phyloP scores from a whole-genome alignment of 495 filamentous ascomycete genomes.

The Cryomyces antarcticus region DNA sequence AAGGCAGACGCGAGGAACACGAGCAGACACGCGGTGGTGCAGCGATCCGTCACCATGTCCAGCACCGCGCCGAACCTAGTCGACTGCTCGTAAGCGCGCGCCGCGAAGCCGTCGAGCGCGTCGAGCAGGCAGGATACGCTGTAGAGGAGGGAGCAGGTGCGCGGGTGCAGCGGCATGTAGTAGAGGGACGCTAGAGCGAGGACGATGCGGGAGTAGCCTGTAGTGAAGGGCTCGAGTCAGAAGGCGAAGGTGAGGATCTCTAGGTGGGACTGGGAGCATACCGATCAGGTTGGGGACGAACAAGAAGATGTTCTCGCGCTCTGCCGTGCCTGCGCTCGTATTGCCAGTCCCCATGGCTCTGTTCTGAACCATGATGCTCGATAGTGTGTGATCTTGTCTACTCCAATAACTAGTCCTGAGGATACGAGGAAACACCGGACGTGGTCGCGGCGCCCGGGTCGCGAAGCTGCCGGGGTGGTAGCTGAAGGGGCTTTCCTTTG shows the following conservation, averaged over 20 bases:
- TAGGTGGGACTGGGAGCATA: slow-evolving; percentile 21
- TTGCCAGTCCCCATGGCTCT: not conserved
- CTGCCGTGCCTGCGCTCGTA: not conserved
- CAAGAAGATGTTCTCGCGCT: slow-evolving; percentile 73
- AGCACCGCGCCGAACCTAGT: slow-evolving; percentile 89
- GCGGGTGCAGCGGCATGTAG: slow-evolving; percentile 94
- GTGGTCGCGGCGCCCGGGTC: no score
- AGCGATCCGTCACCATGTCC: slow-evolving; percentile 94
- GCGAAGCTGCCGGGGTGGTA: no score
- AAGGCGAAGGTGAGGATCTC: not conserved
- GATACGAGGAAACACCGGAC: no score
- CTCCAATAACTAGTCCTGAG: slow-evolving; percentile 33
- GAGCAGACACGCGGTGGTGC: slow-evolving; percentile 82
- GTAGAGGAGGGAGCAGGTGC: slow-evolving; percentile 84
- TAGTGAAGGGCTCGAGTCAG: slow-evolving; percentile 1
- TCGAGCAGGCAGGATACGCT: slow-evolving; percentile 83
- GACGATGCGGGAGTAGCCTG: slow-evolving; percentile 77
- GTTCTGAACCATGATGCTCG: no score
- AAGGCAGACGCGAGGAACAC: slow-evolving; percentile 86
- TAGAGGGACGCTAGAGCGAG: slow-evolving; percentile 84
- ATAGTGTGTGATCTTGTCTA: no score
- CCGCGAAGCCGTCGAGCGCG: slow-evolving; percentile 80
- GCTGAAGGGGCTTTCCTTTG: no score
- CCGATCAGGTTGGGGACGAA: slow-evolving; percentile 91
- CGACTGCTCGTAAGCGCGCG: slow-evolving; percentile 70